Base-by-base conservation (phyloP, 1,139 yeast species). In the Candida sp. region DNA sequence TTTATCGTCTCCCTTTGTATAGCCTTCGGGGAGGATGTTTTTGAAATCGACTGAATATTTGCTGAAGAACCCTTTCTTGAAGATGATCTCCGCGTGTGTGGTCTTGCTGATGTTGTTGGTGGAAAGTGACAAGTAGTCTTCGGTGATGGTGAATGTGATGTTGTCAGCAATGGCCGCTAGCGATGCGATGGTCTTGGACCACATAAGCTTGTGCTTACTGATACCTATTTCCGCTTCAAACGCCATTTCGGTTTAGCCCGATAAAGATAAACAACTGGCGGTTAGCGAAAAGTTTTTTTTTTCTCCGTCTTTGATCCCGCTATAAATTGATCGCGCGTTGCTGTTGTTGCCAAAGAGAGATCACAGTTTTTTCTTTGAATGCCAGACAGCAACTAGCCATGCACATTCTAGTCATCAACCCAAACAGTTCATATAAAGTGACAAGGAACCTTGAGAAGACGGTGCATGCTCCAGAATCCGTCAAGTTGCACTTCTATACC, bases 351-450 rank as follows among this genome's bases (percentile, higher is more conserved):
- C 12, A 11, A n/a, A 34, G 38, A 34, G 25, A 12, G 9, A 11
- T 11, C 12, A 3, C n/a, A 9, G 17, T 9, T 33, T 17, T 17
- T 17, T 17, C 17, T 17, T 17, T 17, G 17, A 17, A 17, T 17
- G 17, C 35, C 8, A n/a, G 8, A 17, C 11, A 12, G 22, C 23
- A 35, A 35, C 9, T 2, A 5, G 26, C 12, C 7, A 34, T 34
- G 7, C 25, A 41, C 12, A 44, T 50, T 6, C 47, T 51, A 31
- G 45, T 51, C 5, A 49, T 50, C 3, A 50, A 54, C 30, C 94
- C 94, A n/a, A 88, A 88, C 66, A 86, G 93, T 0, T 84, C 92
- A 3, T 60, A 63, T 39, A 71, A 80, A 25, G 87, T 88, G 60
- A 85, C 92, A 0, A 73, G 74, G 12, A 81, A 82, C 53, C 69